Base-by-base conservation (phyloP, 495 filamentous ascomycete species). In the Penicillium paradoxum region DNA sequence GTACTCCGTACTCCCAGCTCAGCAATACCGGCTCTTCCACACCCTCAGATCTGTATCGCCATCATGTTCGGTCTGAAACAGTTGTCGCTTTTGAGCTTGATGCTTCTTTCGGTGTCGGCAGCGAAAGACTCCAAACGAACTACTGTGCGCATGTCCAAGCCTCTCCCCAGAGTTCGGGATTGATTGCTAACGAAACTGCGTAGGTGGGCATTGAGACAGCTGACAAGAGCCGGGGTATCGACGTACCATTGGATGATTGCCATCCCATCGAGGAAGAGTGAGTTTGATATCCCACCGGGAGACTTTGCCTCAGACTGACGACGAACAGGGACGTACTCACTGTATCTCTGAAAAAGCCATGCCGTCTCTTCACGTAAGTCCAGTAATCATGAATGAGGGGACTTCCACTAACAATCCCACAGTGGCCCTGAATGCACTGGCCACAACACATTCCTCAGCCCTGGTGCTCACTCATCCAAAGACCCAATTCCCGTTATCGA, bases 361-460 rank as follows among this genome's bases (percentile, higher is more conserved):
- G 63, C 19, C 63, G 61, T 4, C 53, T 64, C 9, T 66, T 66
- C 61, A 64, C 54, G 63, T 64, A 54, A 58, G 63, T 40, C 14
- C 2, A 13, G 6, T 11, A 4, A 18, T 30, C 19, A 21, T 27
- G 15, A 15, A 27, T 3, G 13, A 37, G 1, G 21, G 21, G 8
- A 41, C 6, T 29, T 22, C 0, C 33, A 11, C 39, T 58, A n/a
- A 54, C 15, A 18, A 21, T 6, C 1, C 3, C 18, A 15, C 17
- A 66, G 63, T 47, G 63, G 63, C n/a, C 54, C 58, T 7, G 34
- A 48, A 0, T 66, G 63, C 51, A 66, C 63, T 18, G 63, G 63
- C n/a, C 57, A 56, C 44, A 66, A 66, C 63, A 55, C 58, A 2
- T 33, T 66, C 18, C 51, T 66, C 8, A 29, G 27, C n/a, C 60